A percentile compares a stretch with the other conserved stretches of the same genome.
Conservation (phyloP, 2,329 filamentous ascomycete genomes). For the Monilinia fructicola region DNA sequence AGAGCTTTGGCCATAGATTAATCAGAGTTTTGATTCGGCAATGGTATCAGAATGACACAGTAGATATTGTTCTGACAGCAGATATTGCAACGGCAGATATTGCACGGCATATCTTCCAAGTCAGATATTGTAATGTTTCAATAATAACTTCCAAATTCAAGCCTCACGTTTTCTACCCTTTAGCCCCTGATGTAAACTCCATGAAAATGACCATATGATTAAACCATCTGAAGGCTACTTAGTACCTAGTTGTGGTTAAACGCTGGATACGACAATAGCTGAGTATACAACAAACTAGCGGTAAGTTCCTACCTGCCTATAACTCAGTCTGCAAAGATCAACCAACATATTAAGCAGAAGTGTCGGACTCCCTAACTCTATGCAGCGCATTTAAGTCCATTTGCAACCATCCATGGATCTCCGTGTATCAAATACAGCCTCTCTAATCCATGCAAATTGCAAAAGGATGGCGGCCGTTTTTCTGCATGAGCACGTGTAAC, state of each 20-base stretch:
- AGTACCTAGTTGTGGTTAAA: neutral
- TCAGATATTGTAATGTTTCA: too few relatives aligned
- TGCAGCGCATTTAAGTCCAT: neutral
- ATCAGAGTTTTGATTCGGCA: constrained; percentile 1
- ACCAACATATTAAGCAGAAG: neutral
- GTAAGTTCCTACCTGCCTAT: neutral
- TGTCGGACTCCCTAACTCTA: neutral
- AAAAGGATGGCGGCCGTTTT: constrained; percentile 17
- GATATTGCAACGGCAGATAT: neutral
- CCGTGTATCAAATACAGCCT: neutral
- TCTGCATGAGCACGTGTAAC: constrained; percentile 22
- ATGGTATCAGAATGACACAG: neutral
- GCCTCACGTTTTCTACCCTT: neutral
- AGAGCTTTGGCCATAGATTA: constrained; percentile 40
- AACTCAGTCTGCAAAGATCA: too few relatives aligned
- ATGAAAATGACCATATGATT: neutral
- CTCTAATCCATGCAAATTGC: neutral
- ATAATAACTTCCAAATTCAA: too few relatives aligned
- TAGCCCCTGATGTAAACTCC: neutral
- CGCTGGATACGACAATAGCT: neutral
- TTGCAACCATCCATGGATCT: neutral
- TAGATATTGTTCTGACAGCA: neutral
- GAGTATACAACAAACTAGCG: neutral
- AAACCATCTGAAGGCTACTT: neutral
- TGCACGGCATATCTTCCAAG: too few relatives aligned